Evolutionary conservation across 768 basidiomycete species (phyloP).

Genomic region (Hirschioporus abietinus): DNA sequence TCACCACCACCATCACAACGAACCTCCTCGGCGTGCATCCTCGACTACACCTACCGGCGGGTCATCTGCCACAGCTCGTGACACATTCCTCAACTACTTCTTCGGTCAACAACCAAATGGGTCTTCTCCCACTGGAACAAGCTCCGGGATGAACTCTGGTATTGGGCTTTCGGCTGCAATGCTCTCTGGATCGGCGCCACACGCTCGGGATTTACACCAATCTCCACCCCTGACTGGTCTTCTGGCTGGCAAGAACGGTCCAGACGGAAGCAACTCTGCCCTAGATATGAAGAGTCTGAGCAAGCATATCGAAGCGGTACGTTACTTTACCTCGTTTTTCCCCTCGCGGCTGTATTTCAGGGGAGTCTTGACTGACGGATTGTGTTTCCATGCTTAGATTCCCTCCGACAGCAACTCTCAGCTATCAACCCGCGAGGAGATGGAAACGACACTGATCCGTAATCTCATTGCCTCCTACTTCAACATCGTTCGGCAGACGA

Average conservation of each 20-base stretch:
- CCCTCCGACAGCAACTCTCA: slow-evolving; percentile 51
- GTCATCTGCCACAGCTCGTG: slow-evolving; percentile 51
- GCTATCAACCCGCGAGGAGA: slow-evolving; percentile 82
- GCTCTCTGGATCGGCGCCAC: background rate
- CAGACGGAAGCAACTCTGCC: slow-evolving; percentile 78
- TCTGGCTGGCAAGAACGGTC: slow-evolving; percentile 57
- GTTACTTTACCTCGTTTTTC: slow-evolving; percentile 26
- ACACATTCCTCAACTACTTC: slow-evolving; percentile 96
- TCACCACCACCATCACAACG: slow-evolving; percentile 28
- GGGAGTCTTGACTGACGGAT: background rate
- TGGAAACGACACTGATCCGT: slow-evolving; percentile 94
- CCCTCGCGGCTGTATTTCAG: background rate
- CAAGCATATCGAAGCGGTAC: slow-evolving; percentile 94
- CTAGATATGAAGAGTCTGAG: slow-evolving; percentile 99
- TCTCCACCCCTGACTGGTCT: slow-evolving; percentile 42
- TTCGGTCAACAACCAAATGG: slow-evolving; percentile 89
- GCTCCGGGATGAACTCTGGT: background rate
- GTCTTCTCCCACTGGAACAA: slow-evolving; percentile 23
- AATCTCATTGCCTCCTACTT: slow-evolving; percentile 96
- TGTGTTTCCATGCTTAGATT: slow-evolving; percentile 28
- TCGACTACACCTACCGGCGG: slow-evolving; percentile 25
- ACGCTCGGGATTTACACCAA: background rate
- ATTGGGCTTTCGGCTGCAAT: slow-evolving; percentile 3
- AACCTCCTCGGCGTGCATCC: slow-evolving; percentile 28
- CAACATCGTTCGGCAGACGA: slow-evolving; percentile 90